Evolutionary conservation across 2,329 filamentous ascomycete species (phyloP), one percentile per base, ranked within the genome.

Genomic region (Microsporum ferrugineum): DNA sequence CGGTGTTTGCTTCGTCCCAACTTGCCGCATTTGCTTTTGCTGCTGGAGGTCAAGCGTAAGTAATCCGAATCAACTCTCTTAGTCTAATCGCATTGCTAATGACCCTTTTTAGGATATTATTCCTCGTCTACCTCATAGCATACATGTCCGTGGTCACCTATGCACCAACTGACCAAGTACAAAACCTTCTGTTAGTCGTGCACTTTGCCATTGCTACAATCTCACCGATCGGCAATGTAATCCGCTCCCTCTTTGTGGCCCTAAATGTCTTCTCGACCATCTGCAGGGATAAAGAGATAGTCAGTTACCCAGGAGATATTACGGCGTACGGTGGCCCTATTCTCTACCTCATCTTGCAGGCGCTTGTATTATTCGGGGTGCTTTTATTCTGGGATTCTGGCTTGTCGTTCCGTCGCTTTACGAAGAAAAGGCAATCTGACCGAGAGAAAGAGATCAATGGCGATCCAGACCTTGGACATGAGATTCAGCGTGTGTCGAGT

Each of bases 251-350:
- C 38, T 88, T 96, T 66, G 76, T 95, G 2, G 80, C 86, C 0
- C 79, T 95, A 58, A 96, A 96, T 70, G 78, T 91, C 1, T 96
- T 96, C 72, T 91, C 88, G 0, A 81, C 89, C 0, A 81, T 89
- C 1, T 96, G 91, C 70, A 69, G 75, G 41, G 80, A 83, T 36
- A 85, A 81, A 31, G 77, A 82, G 23, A 74, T 91, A 23, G 83
- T 85, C 0, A 76, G 79, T 0, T 86, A 89, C 65, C 88, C 91
- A 0, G 87, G 84, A 5, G 83, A 80, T 2, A 83, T 96, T 36
- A 79, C 80, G 0, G 82, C 87, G 33, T 96, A 91, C 67, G 91
- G 91, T 34, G 89, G 88, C 0, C 89, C 90, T 0, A 92, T 96
- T 39, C 73, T 94, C 0, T 96, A 95, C 71, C 81, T 96, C 1